Conservation (phyloP, 768 basidiomycete species). For the Boletus pseudopeckii region DNA sequence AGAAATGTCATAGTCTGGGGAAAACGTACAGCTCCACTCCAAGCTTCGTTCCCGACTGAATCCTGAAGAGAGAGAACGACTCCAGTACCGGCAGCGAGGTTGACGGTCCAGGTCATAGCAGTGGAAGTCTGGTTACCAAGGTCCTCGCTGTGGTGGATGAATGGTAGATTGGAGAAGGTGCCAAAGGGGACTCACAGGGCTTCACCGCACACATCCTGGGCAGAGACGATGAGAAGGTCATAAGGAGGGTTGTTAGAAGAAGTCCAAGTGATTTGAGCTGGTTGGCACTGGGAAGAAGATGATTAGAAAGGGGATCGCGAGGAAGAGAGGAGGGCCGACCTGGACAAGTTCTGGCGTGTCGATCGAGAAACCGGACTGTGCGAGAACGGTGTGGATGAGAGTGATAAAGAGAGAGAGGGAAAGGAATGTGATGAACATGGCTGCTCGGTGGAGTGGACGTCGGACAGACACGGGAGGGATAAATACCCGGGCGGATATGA, state of each 20-base stretch:
- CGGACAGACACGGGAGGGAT: background rate
- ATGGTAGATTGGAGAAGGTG: background rate
- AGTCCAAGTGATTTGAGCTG: constrained; percentile 44
- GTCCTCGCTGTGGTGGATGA: constrained; percentile 44
- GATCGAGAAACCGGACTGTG: constrained; percentile 47
- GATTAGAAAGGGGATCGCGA: background rate
- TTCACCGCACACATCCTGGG: constrained; percentile 54
- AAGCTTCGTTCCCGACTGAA: constrained; percentile 53
- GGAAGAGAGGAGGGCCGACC: constrained; percentile 35
- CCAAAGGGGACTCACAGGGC: constrained; percentile 46
- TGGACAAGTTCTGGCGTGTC: constrained; percentile 50
- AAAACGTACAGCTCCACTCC: constrained; percentile 56
- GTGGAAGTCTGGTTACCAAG: constrained; percentile 52
- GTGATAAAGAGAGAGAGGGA: constrained; percentile 62
- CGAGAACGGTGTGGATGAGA: constrained; percentile 49
- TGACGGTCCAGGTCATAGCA: constrained; percentile 38
- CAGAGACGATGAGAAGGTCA: constrained; percentile 53
- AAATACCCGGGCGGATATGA: constrained; percentile 20
- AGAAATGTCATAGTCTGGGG: background rate
- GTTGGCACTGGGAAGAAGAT: constrained; percentile 47
- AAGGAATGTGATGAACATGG: constrained; percentile 82
- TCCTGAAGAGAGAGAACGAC: constrained; percentile 56
- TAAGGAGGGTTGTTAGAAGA: constrained; percentile 43
- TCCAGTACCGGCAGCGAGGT: constrained; percentile 44
- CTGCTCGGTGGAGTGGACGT: constrained; percentile 15